These are phyloP conservation scores for Salix caprea DNA, from an alignment of 345 rosid genomes.

Conservation along the genomic window DNA sequence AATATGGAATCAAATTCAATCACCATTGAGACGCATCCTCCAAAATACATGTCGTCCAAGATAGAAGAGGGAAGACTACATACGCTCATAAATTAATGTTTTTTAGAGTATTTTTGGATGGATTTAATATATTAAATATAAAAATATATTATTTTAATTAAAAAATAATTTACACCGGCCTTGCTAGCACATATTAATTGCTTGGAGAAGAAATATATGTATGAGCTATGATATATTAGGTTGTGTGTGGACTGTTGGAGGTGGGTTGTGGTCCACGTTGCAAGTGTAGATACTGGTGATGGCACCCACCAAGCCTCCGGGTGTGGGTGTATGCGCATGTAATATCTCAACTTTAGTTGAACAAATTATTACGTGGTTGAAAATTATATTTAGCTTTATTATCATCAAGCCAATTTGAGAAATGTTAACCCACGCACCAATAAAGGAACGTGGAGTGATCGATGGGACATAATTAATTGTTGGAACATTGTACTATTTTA, in stretches of 20 bases:
- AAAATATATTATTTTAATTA: too few relatives aligned
- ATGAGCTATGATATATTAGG: not conserved
- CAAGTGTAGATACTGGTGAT: not conserved
- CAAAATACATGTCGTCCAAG: too few relatives aligned
- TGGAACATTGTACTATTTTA: not conserved
- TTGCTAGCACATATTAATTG: too few relatives aligned
- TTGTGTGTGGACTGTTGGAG: not conserved
- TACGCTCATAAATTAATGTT: too few relatives aligned
- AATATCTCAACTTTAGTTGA: not conserved
- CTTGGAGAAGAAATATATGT: not conserved
- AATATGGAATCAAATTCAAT: too few relatives aligned
- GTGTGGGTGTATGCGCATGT: not conserved
- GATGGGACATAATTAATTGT: not conserved
- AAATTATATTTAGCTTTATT: not conserved
- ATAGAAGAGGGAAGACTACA: too few relatives aligned
- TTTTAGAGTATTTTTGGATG: too few relatives aligned
- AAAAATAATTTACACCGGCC: too few relatives aligned
- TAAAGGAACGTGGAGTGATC: not conserved
- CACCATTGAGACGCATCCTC: too few relatives aligned
- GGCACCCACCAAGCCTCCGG: not conserved
- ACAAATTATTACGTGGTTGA: constrained; percentile 11
- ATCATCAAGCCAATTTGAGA: not conserved
- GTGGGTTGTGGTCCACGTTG: constrained; percentile 10
- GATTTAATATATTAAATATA: too few relatives aligned
- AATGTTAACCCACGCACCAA: not conserved